phyloP scores from a whole-genome alignment of 2,329 filamentous ascomycete species.

The Cadophora malorum region DNA sequence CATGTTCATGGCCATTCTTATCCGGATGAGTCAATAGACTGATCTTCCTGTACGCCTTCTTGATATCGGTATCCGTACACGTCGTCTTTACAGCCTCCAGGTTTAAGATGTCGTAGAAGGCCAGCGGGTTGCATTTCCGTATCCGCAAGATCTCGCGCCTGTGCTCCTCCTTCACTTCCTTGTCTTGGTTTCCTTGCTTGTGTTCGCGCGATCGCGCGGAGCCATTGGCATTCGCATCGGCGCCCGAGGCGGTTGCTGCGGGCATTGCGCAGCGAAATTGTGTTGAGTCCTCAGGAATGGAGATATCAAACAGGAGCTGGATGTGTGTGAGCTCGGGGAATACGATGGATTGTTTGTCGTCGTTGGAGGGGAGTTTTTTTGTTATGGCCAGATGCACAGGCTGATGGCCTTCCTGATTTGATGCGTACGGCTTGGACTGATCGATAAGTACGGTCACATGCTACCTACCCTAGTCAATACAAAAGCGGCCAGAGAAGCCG shows the following conservation, averaged over 20 bases:
- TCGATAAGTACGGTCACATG: slow-evolving; percentile 15
- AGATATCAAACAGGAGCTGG: background rate
- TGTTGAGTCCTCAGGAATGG: background rate
- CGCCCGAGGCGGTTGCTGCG: slow-evolving; percentile 50
- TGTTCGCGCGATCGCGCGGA: slow-evolving; percentile 53
- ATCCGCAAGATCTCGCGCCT: slow-evolving; percentile 91
- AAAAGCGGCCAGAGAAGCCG: background rate
- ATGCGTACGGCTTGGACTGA: background rate
- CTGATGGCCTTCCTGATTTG: background rate
- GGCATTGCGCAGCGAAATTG: slow-evolving; percentile 40
- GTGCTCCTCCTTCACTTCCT: slow-evolving; percentile 86
- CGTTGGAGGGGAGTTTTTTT: slow-evolving; percentile 23
- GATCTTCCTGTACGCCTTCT: slow-evolving; percentile 96
- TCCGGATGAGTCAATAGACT: slow-evolving; percentile 95
- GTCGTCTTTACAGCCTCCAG: slow-evolving; percentile 68
- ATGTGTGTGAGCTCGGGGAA: slow-evolving; percentile 8
- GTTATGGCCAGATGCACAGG: slow-evolving; percentile 22
- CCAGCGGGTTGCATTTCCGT: slow-evolving; percentile 80
- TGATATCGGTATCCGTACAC: slow-evolving; percentile 84
- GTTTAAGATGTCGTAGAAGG: slow-evolving; percentile 94
- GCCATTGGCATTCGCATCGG: slow-evolving; percentile 46
- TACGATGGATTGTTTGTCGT: slow-evolving; percentile 3
- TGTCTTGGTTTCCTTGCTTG: slow-evolving; percentile 63
- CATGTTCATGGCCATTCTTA: slow-evolving; percentile 95
- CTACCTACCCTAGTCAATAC: background rate